Conservation (phyloP, 2,329 filamentous ascomycete species). For the Scedosporium apiospermum region DNA sequence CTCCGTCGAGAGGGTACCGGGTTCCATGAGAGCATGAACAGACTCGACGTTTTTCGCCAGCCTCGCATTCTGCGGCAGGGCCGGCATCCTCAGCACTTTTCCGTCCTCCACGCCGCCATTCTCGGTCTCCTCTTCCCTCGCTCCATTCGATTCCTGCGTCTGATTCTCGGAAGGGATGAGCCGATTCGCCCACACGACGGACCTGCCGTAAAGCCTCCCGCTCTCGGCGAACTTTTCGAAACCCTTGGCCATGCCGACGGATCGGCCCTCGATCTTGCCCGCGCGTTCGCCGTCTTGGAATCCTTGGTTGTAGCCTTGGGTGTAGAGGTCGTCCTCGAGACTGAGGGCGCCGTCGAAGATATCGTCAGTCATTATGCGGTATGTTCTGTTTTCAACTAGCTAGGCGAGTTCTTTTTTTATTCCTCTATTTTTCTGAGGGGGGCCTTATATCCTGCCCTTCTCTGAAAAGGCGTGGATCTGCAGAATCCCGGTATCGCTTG, state of each 20-base stretch:
- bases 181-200: slow-evolving; percentile 75
- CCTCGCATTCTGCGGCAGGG: slow-evolving; percentile 49
- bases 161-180: slow-evolving; percentile 27
- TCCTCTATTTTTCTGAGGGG: slow-evolving; percentile 7
- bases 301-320: slow-evolving; percentile 70
- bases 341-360: slow-evolving; percentile 48
- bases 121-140: slow-evolving; percentile 4
- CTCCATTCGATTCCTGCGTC: not conserved
- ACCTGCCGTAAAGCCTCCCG: slow-evolving; percentile 68
- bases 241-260: slow-evolving; percentile 84
- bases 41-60: slow-evolving; percentile 67
- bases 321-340: slow-evolving; percentile 64
- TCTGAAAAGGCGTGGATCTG: too few species aligned
- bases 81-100: slow-evolving; percentile 21
- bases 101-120: not conserved
- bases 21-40: slow-evolving; percentile 70
- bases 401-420: slow-evolving; percentile 8
- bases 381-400: slow-evolving; percentile 5
- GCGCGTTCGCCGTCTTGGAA: slow-evolving; percentile 64
- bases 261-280: slow-evolving; percentile 78
- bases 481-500: too few species aligned
- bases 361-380: slow-evolving; percentile 23
- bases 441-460: not conserved
- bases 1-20: slow-evolving; percentile 63
- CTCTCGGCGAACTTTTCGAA: slow-evolving; percentile 86